phyloP scores from a whole-genome alignment of 1,284 basidiomycete genomes.

The Trichosporon sp. region DNA sequence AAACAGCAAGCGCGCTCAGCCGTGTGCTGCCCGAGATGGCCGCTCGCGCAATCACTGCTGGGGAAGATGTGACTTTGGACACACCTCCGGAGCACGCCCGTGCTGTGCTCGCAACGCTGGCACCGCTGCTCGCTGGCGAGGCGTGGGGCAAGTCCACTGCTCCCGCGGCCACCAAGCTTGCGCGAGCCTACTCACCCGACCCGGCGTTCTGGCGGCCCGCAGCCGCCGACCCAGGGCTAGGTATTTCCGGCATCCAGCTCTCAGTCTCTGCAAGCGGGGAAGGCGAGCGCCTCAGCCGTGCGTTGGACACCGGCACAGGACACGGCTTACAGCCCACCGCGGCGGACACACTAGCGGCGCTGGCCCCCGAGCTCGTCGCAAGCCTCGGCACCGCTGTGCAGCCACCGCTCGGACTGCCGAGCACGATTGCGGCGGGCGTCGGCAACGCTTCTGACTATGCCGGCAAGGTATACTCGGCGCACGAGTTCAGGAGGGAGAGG shows the following conservation, averaged over 20 bases:
- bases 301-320: constrained; percentile 20
- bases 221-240: neutral
- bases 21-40: constrained; percentile 25
- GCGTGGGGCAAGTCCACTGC: constrained; percentile 1
- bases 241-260: constrained; percentile 6
- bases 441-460: constrained; percentile 31
- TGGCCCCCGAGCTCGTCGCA: constrained; percentile 30
- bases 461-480: constrained; percentile 36
- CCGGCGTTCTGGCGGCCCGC: neutral
- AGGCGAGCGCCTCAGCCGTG: constrained; percentile 4
- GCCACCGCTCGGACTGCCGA: constrained; percentile 31
- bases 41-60: constrained; percentile 23
- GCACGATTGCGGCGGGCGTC: constrained; percentile 15
- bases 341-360: constrained; percentile 22
- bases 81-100: constrained; percentile 20
- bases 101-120: constrained; percentile 14
- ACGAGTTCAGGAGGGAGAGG: constrained; percentile 34
- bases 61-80: constrained; percentile 12
- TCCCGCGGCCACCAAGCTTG: neutral
- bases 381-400: constrained; percentile 21
- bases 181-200: neutral
- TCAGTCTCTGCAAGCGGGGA: neutral
- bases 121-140: constrained; percentile 9
- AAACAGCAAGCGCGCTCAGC: constrained; percentile 4
- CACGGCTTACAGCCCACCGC: constrained; percentile 19